A percentile compares a stretch with the other conserved stretches of the same genome.
phyloP scores from a whole-genome alignment of 2,329 filamentous ascomycete genomes.

The Dothideomycetidae sp. region DNA sequence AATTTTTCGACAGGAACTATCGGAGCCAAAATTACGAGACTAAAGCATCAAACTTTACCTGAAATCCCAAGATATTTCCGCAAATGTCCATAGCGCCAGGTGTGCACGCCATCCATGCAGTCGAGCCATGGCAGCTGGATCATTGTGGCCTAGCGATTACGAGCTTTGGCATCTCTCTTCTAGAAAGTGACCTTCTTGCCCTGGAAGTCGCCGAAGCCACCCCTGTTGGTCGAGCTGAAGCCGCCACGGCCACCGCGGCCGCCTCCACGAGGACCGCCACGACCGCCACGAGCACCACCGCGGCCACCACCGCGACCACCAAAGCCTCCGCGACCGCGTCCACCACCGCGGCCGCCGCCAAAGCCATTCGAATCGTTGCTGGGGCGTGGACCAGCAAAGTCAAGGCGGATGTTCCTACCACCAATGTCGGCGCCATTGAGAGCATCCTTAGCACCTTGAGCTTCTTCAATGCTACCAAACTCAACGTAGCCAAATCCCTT shows the following conservation, averaged over 20 bases:
- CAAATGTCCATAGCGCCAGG: too few relatives aligned
- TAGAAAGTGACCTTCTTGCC: conserved; percentile 67
- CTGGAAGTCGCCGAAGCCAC: conserved; percentile 52
- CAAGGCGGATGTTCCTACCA: conserved; percentile 64
- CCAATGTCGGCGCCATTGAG: conserved; percentile 59
- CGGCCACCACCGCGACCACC: conserved; percentile 23
- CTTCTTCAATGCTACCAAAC: conserved; percentile 70
- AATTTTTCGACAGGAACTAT: too few relatives aligned
- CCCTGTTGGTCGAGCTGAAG: conserved; percentile 30
- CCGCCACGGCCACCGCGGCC: conserved; percentile 38
- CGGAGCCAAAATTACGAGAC: too few relatives aligned
- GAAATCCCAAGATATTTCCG: too few relatives aligned
- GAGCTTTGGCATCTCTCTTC: too few relatives aligned
- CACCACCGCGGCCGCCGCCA: conserved; percentile 26
- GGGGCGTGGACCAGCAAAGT: conserved; percentile 52
- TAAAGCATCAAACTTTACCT: too few relatives aligned
- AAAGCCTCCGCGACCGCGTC: conserved; percentile 24
- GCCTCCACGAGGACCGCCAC: conserved; percentile 36
- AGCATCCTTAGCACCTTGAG: conserved; percentile 55
- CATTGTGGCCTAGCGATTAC: too few relatives aligned
- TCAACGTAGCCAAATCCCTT: conserved; percentile 92
- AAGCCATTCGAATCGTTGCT: conserved; percentile 31
- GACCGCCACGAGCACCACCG: conserved; percentile 38
- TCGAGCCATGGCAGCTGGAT: too few relatives aligned
- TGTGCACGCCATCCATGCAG: too few relatives aligned